phyloP scores from a whole-genome alignment of 139 green algal species.

The Chlorella sp. region DNA sequence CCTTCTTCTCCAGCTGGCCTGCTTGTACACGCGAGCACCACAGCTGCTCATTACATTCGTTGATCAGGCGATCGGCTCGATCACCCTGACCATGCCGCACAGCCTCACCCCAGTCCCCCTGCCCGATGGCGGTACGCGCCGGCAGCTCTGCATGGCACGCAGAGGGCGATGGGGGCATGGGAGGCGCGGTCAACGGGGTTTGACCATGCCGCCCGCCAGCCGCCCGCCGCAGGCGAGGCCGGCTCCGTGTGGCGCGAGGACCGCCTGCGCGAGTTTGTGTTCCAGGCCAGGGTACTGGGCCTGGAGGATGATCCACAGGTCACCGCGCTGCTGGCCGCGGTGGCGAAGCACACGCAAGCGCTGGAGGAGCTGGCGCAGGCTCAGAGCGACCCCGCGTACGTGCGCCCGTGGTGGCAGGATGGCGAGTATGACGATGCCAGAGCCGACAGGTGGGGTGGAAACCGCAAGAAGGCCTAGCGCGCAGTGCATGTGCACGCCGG shows the following conservation, averaged over 20 bases:
- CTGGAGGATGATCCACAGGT: constrained; percentile 24
- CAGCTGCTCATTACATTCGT: too few species aligned
- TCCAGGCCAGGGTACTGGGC: constrained; percentile 18
- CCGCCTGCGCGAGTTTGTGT: constrained; percentile 32
- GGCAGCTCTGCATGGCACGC: too few species aligned
- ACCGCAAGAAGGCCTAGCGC: too few species aligned
- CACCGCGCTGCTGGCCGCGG: background rate
- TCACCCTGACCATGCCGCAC: too few species aligned
- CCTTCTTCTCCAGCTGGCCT: too few species aligned
- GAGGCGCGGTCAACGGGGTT: too few species aligned
- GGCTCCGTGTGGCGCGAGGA: constrained; percentile 35
- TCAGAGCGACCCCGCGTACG: constrained; percentile 29
- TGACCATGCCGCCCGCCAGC: background rate
- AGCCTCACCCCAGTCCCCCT: too few species aligned
- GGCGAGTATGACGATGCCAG: constrained; percentile 45
- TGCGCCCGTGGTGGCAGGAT: constrained; percentile 50
- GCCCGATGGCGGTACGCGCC: too few species aligned
- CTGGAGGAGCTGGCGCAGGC: constrained; percentile 28
- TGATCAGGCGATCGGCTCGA: too few species aligned
- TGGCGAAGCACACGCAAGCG: constrained; percentile 13
- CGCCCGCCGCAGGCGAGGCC: constrained; percentile 28
- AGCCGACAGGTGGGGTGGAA: constrained; percentile 35
- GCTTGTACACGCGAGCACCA: too few species aligned
- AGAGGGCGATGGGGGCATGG: too few species aligned
- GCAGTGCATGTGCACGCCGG: too few species aligned